Conservation (phyloP, 2,329 filamentous ascomycete genomes). For the Aspergillus sp. region DNA sequence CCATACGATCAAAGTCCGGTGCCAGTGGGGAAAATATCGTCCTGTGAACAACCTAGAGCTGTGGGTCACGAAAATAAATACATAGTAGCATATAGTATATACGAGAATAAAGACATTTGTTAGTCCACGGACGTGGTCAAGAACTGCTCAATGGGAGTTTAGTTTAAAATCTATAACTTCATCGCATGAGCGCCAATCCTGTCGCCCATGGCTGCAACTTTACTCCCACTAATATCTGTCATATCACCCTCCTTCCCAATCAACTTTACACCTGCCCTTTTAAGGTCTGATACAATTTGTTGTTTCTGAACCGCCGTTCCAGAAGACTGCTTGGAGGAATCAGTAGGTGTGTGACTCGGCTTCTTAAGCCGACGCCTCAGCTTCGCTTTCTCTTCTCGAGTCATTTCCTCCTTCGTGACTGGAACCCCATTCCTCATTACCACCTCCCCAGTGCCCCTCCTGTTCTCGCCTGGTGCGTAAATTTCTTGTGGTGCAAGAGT, state of each 20-base stretch:
- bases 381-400: conserved; percentile 77
- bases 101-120: neutral
- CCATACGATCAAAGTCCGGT: conserved; percentile 29
- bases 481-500: conserved; percentile 93
- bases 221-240: conserved; percentile 78
- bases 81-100: neutral
- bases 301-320: conserved; percentile 47
- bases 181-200: conserved; percentile 31
- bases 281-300: conserved; percentile 65
- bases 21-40: neutral
- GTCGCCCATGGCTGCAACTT: conserved; percentile 51
- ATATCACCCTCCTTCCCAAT: conserved; percentile 88
- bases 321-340: conserved; percentile 46
- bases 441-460: conserved; percentile 65
- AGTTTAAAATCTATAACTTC: conserved; percentile 32
- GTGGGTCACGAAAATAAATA: neutral
- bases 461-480: conserved; percentile 75
- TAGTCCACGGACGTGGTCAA: neutral
- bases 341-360: conserved; percentile 64
- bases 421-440: conserved; percentile 75
- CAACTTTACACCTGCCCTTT: conserved; percentile 84
- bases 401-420: conserved; percentile 81
- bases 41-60: neutral
- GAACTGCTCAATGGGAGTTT: neutral
- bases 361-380: conserved; percentile 81